These are phyloP conservation scores for Zygotorulaspora mrakii DNA, from an alignment of 1,139 yeast species.

Conservation along the genomic window DNA sequence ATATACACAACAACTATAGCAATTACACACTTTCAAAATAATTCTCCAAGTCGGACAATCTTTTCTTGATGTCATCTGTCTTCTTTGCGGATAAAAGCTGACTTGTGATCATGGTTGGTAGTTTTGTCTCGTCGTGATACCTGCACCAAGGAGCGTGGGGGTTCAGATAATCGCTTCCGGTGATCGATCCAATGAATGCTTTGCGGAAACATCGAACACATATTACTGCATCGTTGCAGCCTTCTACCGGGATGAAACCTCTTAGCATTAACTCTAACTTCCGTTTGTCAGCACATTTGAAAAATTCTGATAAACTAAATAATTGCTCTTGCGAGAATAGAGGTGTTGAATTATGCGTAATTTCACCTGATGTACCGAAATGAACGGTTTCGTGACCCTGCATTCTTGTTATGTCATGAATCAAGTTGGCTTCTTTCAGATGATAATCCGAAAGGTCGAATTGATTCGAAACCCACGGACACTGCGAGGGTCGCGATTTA, in stretches of 20 bases:
- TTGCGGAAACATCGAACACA: conserved; percentile 20
- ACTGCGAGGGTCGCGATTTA: conserved; percentile 11
- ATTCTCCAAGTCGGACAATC: conserved; percentile 7
- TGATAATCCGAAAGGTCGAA: conserved; percentile 18
- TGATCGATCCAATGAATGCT: conserved; percentile 11
- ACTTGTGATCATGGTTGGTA: conserved; percentile 10
- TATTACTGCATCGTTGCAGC: conserved; percentile 8
- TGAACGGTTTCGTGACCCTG: background rate
- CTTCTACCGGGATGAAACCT: conserved; percentile 11
- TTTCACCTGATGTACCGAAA: background rate
- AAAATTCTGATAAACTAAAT: conserved; percentile 6
- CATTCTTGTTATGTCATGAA: conserved; percentile 17
- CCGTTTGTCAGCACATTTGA: conserved; percentile 6
- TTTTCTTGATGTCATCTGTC: conserved; percentile 3
- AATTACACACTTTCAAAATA: conserved; percentile 8
- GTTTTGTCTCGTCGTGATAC: conserved; percentile 14
- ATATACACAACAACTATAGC: background rate
- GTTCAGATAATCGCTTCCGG: conserved; percentile 10
- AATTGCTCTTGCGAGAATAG: conserved; percentile 3
- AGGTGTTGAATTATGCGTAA: background rate
- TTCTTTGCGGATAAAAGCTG: background rate
- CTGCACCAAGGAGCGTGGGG: conserved; percentile 25
- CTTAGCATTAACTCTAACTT: conserved; percentile 10
- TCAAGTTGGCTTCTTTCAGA: conserved; percentile 15
- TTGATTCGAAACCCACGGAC: conserved; percentile 19